Evolutionary conservation across 768 basidiomycete genomes (phyloP).

Genomic region (Tephrocybe sp.): DNA sequence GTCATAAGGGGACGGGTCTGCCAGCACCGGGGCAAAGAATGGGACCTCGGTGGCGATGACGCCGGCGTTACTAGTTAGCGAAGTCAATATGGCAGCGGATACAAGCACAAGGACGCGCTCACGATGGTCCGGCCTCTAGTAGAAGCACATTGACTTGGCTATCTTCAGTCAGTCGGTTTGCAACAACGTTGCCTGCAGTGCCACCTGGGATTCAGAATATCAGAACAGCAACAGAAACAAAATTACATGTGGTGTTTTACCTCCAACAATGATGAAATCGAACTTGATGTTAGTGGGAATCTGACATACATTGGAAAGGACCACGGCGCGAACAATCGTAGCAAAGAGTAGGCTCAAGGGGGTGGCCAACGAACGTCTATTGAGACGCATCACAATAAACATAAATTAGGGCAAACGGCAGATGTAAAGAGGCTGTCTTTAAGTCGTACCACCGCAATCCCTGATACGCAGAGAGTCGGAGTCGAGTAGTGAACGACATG

Average conservation of each 20-base stretch:
- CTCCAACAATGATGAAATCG: constrained; percentile 16
- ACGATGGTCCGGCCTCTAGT: constrained; percentile 11
- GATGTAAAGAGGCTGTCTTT: no score
- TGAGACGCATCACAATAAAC: no score
- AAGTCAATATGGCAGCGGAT: neutral
- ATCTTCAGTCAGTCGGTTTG: constrained; percentile 12
- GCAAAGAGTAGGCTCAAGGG: no score
- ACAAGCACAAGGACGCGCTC: neutral
- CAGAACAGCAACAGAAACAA: no score
- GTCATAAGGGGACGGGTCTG: constrained; percentile 5
- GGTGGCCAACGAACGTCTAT: no score
- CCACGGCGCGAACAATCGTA: no score
- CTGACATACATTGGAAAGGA: no score
- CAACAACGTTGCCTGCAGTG: constrained; percentile 14
- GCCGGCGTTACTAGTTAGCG: neutral
- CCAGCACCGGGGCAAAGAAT: constrained; percentile 4
- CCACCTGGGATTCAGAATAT: constrained; percentile 1
- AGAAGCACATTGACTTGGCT: constrained; percentile 4
- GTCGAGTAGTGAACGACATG: no score
- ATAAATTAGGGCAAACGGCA: no score
- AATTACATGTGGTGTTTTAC: neutral
- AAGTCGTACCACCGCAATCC: no score
- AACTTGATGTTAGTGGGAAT: no score
- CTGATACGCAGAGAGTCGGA: no score
- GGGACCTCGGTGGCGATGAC: constrained; percentile 7